Percentiles rank a stretch among this genome's conserved stretches.
Evolutionary conservation across 2,329 filamentous ascomycete species (phyloP).

Genomic region (Aspergillus oerlinghausenensis): DNA sequence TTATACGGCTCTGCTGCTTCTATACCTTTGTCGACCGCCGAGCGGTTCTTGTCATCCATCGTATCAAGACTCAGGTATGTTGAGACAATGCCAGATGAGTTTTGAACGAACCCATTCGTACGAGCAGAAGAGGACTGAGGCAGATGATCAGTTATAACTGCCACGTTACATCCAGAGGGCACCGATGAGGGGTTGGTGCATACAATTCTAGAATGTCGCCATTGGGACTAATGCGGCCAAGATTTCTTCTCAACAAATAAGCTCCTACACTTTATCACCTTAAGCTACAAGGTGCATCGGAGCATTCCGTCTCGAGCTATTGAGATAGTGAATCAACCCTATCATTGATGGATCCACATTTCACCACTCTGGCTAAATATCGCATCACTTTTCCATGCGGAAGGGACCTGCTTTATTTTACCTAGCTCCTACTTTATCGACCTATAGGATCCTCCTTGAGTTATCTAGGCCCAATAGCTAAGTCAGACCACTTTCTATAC

Average conservation of each 20-base stretch:
- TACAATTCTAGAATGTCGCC: not conserved
- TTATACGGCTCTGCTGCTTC: not conserved
- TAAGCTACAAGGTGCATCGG: not conserved
- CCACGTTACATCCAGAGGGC: not conserved
- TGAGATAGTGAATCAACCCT: not conserved
- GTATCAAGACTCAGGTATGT: not conserved
- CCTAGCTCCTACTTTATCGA: too few species aligned
- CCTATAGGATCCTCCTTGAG: too few species aligned
- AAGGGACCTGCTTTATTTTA: too few species aligned
- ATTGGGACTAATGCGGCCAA: not conserved
- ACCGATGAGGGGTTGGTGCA: not conserved
- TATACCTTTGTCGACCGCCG: not conserved
- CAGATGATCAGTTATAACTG: not conserved
- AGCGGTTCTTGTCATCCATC: not conserved
- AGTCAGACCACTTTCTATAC: too few species aligned
- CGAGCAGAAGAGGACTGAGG: not conserved
- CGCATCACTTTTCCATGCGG: too few species aligned
- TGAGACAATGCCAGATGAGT: not conserved
- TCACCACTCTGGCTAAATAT: too few species aligned
- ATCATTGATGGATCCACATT: too few species aligned
- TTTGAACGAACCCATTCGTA: not conserved
- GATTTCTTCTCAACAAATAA: not conserved
- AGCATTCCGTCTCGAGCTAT: not conserved
- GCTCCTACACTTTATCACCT: not conserved
- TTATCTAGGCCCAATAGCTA: too few species aligned